A percentile compares a stretch with the other conserved stretches of the same genome.
phyloP scores from a whole-genome alignment of 495 filamentous ascomycete species.

The Staphylotrichum longicolle region DNA sequence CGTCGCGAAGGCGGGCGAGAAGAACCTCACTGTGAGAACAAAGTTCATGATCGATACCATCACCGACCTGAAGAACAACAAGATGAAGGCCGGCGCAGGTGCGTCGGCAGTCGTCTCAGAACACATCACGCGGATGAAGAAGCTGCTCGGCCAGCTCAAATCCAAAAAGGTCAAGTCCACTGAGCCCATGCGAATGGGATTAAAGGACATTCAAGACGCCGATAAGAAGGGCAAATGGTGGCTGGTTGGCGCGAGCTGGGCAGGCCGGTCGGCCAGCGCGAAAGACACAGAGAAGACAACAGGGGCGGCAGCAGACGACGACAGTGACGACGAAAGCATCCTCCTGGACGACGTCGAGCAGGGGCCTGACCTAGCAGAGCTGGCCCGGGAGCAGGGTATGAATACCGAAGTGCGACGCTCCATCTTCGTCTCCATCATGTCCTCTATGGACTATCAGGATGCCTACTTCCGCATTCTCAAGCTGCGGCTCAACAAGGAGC shows the following conservation, averaged over 20 bases:
- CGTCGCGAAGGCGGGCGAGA: conserved; percentile 62
- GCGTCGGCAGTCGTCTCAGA: conserved; percentile 65
- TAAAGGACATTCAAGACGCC: conserved; percentile 75
- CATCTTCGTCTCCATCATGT: conserved; percentile 88
- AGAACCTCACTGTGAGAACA: conserved; percentile 77
- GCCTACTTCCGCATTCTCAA: conserved; percentile 75
- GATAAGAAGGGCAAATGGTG: conserved; percentile 96
- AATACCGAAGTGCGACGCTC: conserved; percentile 90
- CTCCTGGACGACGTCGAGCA: conserved; percentile 48
- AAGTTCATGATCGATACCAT: conserved; percentile 99
- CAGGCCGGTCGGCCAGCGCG: conserved; percentile 42
- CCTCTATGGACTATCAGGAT: conserved; percentile 81
- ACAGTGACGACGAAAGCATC: conserved; percentile 33
- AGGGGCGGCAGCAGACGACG: conserved; percentile 35
- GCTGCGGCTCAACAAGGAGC: conserved; percentile 77
- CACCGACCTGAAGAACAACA: conserved; percentile 91
- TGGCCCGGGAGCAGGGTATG: conserved; percentile 85
- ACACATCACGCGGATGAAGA: conserved; percentile 81
- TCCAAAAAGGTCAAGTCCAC: conserved; percentile 63
- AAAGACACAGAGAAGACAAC: conserved; percentile 21
- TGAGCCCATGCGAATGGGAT: conserved; percentile 77
- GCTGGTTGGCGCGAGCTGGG: conserved; percentile 91
- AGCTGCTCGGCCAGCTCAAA: conserved; percentile 71
- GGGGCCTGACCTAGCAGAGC: conserved; percentile 62
- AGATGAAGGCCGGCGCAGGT: conserved; percentile 67